Percentiles rank a stretch among this genome's conserved stretches.
Conservation (phyloP, 352 stramenopile species). For the Globisporangium acanthophoron region DNA sequence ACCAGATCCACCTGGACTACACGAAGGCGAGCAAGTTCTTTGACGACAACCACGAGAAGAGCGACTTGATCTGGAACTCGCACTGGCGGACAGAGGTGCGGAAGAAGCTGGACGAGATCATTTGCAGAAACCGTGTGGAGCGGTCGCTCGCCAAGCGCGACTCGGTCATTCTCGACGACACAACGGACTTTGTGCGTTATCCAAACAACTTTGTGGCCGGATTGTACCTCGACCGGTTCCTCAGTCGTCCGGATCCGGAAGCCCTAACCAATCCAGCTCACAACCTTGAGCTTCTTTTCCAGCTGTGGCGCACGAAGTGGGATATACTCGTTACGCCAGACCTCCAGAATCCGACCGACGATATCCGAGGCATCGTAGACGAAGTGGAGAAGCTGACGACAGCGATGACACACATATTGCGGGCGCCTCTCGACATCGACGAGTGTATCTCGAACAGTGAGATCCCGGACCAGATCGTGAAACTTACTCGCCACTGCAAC, state of each 20-base stretch:
- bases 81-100: constrained; percentile 68
- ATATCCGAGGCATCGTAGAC: constrained; percentile 37
- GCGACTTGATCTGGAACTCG: constrained; percentile 81
- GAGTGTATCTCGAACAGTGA: constrained; percentile 58
- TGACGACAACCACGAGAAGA: constrained; percentile 81
- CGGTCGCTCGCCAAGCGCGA: constrained; percentile 71
- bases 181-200: constrained; percentile 53
- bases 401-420: constrained; percentile 65
- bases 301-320: constrained; percentile 60
- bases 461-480: constrained; percentile 69
- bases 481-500: constrained; percentile 73
- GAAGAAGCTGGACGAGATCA: constrained; percentile 69
- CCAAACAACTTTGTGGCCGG: constrained; percentile 68
- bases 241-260: constrained; percentile 63
- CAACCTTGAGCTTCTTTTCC: constrained; percentile 74
- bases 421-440: constrained; percentile 60
- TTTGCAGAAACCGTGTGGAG: constrained; percentile 71
- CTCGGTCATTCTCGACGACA: constrained; percentile 63
- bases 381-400: constrained; percentile 68
- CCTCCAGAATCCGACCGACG: constrained; percentile 50
- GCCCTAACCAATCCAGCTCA: constrained; percentile 71
- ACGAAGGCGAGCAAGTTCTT: constrained; percentile 70
- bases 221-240: constrained; percentile 70
- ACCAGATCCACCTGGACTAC: constrained; percentile 77
- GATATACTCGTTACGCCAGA: constrained; percentile 52